Base-by-base conservation (phyloP, 148 eudicot genomes). In the Simmondsia chinensis region DNA sequence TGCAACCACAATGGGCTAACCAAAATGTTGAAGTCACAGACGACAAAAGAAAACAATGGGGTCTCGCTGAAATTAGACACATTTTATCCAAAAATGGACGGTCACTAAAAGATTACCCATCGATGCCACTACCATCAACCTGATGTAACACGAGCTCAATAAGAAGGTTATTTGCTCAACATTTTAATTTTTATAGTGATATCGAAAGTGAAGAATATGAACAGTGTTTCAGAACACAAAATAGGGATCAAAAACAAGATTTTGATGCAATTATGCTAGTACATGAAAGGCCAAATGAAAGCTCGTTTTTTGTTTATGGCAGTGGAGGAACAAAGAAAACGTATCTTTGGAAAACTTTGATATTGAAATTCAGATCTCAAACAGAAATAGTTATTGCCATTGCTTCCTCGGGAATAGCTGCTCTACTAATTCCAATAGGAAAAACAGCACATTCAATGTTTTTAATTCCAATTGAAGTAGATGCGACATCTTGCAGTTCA, bases 291-390 rank as follows among this genome's bases (percentile, higher is more conserved):
- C 0, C 1, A 12, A 26, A 24, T 14, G 32, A 23, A 0, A 7
- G 32, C 0, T 12, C 34, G 3, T 33, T 48, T 7, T 48, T 48
- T 4, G 11, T 33, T 1, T 23, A 20, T 21, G 30, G 53, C 0
- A 33, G 35, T 33, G 41, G 43, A 5, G 54, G 43, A 4, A 49
- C 20, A 1, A 21, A 21, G 9, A 34, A 49, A 8, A 35, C 31
- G 3, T 23, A 49, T 35, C 13, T 49, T 0, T 34, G 42, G 54
- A 49, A 32, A 1, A 49, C 42, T 0, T 22, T 49, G 9, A 49
- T 34, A 0, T 16, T 12, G 2, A 39, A 19, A 3, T 15, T 19
- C 0, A 18, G 43, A 20, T 39, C 24, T 7, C 12, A 39, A 0
- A 9, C 7, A 16, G 4, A 39, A 0, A 39, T 39, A 2, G 24